Conservation (phyloP, 2,329 filamentous ascomycete genomes). For the Botryotinia narcissicola region DNA sequence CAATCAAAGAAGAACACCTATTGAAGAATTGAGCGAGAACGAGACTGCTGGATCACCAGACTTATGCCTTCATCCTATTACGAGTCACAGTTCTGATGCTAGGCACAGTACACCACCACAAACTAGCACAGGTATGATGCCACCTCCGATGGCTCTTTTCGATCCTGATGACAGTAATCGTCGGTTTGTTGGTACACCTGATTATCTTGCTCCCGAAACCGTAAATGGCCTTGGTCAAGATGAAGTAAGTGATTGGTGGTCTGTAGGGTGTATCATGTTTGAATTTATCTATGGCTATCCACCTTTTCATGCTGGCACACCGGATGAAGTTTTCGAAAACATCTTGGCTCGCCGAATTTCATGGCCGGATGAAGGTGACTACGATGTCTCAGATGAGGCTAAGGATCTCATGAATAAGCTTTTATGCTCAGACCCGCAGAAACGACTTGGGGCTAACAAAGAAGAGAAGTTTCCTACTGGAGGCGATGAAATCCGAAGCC, state of each 20-base stretch:
- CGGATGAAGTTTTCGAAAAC: slow-evolving; percentile 95
- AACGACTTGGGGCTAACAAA: slow-evolving; percentile 81
- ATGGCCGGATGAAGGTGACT: slow-evolving; percentile 83
- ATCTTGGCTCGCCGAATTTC: slow-evolving; percentile 86
- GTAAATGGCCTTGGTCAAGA: slow-evolving; percentile 95
- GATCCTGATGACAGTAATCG: slow-evolving; percentile 92
- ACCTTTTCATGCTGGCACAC: slow-evolving; percentile 86
- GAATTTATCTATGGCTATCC: slow-evolving; percentile 93
- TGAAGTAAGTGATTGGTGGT: slow-evolving; percentile 99
- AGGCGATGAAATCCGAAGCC: slow-evolving; percentile 84
- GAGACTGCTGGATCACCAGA: slow-evolving; percentile 76
- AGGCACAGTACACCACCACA: slow-evolving; percentile 60
- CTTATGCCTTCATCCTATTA: slow-evolving; percentile 59
- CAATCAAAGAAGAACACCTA: slow-evolving; percentile 54
- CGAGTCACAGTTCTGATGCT: slow-evolving; percentile 43
- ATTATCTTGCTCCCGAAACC: slow-evolving; percentile 95
- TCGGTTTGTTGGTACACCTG: slow-evolving; percentile 92
- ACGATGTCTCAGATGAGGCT: slow-evolving; percentile 78
- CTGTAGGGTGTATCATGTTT: slow-evolving; percentile 95
- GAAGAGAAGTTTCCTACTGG: slow-evolving; percentile 80
- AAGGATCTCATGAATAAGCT: slow-evolving; percentile 93
- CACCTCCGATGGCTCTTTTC: slow-evolving; percentile 90
- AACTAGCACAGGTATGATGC: slow-evolving; percentile 69
- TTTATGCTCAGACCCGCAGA: slow-evolving; percentile 77
- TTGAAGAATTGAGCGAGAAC: slow-evolving; percentile 73